Percentiles rank a stretch among this genome's conserved stretches.
phyloP scores from a whole-genome alignment of 2,329 filamentous ascomycete species.

The Penicillium sp. region DNA sequence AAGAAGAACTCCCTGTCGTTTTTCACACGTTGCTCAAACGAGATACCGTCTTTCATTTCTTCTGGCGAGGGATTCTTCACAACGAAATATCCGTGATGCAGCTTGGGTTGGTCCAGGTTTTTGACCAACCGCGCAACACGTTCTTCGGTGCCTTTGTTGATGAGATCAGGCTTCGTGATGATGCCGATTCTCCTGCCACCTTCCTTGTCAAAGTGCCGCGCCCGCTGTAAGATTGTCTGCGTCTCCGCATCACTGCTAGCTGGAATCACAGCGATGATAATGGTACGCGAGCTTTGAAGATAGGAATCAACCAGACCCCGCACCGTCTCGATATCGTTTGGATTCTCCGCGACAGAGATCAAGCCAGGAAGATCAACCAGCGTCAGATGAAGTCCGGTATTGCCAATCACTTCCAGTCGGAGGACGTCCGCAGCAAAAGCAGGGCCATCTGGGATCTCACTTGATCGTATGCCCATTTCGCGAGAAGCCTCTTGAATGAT shows the following conservation, averaged over 20 bases:
- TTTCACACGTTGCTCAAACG: background rate
- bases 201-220: slow-evolving; percentile 34
- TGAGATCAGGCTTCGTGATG: slow-evolving; percentile 51
- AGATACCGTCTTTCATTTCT: background rate
- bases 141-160: slow-evolving; percentile 23
- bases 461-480: slow-evolving; percentile 10
- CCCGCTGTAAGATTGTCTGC: slow-evolving; percentile 43
- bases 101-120: background rate
- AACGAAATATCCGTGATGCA: background rate
- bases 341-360: slow-evolving; percentile 55
- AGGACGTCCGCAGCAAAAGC: slow-evolving; percentile 55
- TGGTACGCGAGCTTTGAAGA: slow-evolving; percentile 44
- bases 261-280: slow-evolving; percentile 50
- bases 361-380: slow-evolving; percentile 64
- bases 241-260: slow-evolving; percentile 46
- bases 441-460: slow-evolving; percentile 12
- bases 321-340: slow-evolving; percentile 54
- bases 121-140: slow-evolving; percentile 18
- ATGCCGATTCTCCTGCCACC: slow-evolving; percentile 45
- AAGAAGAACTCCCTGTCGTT: background rate
- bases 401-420: slow-evolving; percentile 59
- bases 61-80: background rate
- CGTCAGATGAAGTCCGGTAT: slow-evolving; percentile 45
- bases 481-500: slow-evolving; percentile 15
- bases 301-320: slow-evolving; percentile 48